Conservation (phyloP, 2,329 filamentous ascomycete genomes). For the Plectosphaerella cucumerina region DNA sequence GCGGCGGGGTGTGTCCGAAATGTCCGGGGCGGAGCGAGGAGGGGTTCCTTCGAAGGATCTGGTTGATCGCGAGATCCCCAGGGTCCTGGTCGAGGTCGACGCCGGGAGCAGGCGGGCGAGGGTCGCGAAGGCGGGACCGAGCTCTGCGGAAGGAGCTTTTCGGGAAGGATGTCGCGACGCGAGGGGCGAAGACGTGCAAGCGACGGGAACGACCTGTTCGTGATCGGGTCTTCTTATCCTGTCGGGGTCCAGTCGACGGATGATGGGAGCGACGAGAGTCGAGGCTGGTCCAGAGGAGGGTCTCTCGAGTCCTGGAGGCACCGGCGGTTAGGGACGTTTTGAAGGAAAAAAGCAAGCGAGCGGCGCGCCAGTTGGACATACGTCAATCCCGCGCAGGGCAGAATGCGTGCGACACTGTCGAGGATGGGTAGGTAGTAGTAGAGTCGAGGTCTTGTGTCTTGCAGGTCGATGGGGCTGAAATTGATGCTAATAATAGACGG, state of each 20-base stretch:
- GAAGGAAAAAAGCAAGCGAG: conserved; percentile 4
- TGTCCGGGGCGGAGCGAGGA: neutral
- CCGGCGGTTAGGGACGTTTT: neutral
- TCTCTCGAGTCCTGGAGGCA: conserved; percentile 1
- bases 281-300: conserved; percentile 7
- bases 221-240: too few relatives aligned
- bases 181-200: too few relatives aligned
- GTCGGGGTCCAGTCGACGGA: too few relatives aligned
- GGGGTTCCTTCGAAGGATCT: neutral
- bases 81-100: conserved; percentile 1
- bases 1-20: neutral
- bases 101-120: neutral
- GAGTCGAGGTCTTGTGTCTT: conserved; percentile 21
- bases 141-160: too few relatives aligned
- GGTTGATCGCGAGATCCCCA: neutral
- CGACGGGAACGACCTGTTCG: too few relatives aligned
- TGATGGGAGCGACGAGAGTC: conserved; percentile 14
- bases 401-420: conserved; percentile 13
- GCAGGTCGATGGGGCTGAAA: conserved; percentile 44
- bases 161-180: too few relatives aligned
- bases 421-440: conserved; percentile 14
- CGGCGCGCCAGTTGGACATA: conserved; percentile 10
- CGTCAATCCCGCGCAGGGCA: conserved; percentile 13
- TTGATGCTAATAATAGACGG: conserved; percentile 48
- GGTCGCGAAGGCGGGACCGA: neutral